These are phyloP conservation scores for Pseudonitzschia multistriata DNA, from an alignment of 108 stramenopile species.

Conservation along the genomic window DNA sequence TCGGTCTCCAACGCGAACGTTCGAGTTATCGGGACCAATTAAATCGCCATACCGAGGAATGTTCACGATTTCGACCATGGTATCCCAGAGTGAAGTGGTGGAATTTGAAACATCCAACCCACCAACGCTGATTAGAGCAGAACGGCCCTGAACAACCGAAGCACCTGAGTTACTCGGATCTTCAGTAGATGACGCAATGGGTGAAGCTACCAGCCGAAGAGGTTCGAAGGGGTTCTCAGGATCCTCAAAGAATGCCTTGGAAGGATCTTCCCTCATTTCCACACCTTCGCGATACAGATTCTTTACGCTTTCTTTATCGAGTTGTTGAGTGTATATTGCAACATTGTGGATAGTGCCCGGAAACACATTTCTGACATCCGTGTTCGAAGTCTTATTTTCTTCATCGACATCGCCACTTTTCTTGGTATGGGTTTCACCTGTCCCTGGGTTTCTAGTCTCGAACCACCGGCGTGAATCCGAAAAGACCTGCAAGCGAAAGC, in stretches of 20 bases:
- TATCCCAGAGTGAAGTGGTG: constrained; percentile 9
- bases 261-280: background rate
- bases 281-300: background rate
- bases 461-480: background rate
- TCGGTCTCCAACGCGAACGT: constrained; percentile 6
- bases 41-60: constrained; percentile 4
- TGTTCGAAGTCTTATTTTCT: background rate
- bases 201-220: constrained; percentile 9
- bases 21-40: background rate
- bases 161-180: background rate
- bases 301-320: background rate
- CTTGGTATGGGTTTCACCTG: background rate
- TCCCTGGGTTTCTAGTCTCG: background rate
- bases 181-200: background rate
- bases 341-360: constrained; percentile 4
- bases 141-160: constrained; percentile 1
- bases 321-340: constrained; percentile 1
- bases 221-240: constrained; percentile 6
- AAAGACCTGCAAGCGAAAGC: constrained; percentile 13
- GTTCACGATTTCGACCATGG: constrained; percentile 1
- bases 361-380: background rate
- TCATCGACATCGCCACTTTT: background rate
- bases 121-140: constrained; percentile 9
- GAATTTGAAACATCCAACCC: constrained; percentile 1
- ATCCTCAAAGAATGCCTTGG: background rate